Evolutionary conservation across 1,284 basidiomycete genomes (phyloP), one percentile per base, ranked within the genome.

Genomic region (Entoloma clypeatum): DNA sequence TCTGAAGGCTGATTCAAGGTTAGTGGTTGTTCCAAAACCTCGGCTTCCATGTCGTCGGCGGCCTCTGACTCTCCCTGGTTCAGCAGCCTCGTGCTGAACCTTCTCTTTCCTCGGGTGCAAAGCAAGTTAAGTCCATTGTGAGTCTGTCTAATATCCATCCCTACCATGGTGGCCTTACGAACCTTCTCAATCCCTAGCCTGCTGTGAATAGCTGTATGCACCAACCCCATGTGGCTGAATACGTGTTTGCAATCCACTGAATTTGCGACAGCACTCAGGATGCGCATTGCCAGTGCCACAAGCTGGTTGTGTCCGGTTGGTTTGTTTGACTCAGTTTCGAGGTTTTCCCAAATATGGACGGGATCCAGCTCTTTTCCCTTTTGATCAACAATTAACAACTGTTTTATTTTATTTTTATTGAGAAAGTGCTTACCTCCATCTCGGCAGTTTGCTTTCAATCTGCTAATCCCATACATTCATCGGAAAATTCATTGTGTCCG

Each of bases 201-300:
- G 19, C 36, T 52, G 13, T 39, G 48, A 19, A 39, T 47, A 21
- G 39, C 47, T 16, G 39, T 48, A 11, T 48, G 33, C 19, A 43
- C 31, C n/a, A 48, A 21, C 22, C 46, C 43, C 21, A 48, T 44
- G 26, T 32, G 38, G 29, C 49, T 50, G 31, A 50, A 50, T 4
- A 28, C 41, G 11, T 42, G 41, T 22, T 49, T 44, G 30, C 37
- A 40, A 9, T 41, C 47, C 10, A 38, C 48, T 4, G 37, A 49
- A 31, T 49, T 49, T 14, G 44, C 47, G 8, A 49, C 28, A 3
- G 45, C 32, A 29, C 39, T 45, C 7, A 45, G 24, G n/a, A 48
- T 21, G 30, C 38, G 43, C 6, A 44, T 30, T 8, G 34, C 41
- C 3, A 50, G 37, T 32, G 34, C 44, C 9, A 38, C 45, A 24